Conservation (phyloP, 805 yeast genomes). For the Candida manassasensis region DNA sequence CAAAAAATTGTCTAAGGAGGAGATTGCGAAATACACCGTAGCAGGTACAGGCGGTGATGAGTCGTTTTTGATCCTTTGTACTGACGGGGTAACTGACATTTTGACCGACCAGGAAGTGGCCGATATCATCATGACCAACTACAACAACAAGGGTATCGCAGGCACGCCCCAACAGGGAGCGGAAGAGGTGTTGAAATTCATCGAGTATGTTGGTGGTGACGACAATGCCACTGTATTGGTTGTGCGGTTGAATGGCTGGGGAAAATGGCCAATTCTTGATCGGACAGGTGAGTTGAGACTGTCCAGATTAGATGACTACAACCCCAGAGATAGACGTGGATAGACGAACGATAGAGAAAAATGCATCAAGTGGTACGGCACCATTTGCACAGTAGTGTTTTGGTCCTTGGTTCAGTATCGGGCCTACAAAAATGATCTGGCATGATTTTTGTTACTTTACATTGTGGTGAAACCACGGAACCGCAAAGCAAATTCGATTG, state of each 20-base stretch:
- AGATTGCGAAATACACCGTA: constrained; percentile 30
- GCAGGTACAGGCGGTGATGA: constrained; percentile 75
- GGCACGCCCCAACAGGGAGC: constrained; percentile 88
- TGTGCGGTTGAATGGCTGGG: constrained; percentile 84
- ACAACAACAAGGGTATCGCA: constrained; percentile 55
- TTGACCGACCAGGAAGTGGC: constrained; percentile 87
- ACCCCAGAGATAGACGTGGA: constrained; percentile 22
- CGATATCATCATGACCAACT: constrained; percentile 73
- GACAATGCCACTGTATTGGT: constrained; percentile 95
- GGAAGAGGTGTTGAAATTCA: constrained; percentile 75
- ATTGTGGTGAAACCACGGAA: no score
- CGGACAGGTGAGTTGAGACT: constrained; percentile 81
- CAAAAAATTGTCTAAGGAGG: constrained; percentile 33
- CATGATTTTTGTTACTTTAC: no score
- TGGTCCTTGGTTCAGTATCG: no score
- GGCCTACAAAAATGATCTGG: no score
- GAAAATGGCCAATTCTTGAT: constrained; percentile 81
- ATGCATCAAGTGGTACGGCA: no score
- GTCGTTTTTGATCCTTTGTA: constrained; percentile 72
- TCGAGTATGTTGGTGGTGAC: constrained; percentile 83
- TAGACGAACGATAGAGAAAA: neutral
- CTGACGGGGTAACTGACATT: constrained; percentile 83
- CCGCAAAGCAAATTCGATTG: neutral
- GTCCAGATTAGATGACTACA: constrained; percentile 51
- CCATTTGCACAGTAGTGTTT: no score